A percentile compares a stretch with the other conserved stretches of the same genome.
phyloP scores from a whole-genome alignment of 208 protist species.

The Trypanosoma mega region DNA sequence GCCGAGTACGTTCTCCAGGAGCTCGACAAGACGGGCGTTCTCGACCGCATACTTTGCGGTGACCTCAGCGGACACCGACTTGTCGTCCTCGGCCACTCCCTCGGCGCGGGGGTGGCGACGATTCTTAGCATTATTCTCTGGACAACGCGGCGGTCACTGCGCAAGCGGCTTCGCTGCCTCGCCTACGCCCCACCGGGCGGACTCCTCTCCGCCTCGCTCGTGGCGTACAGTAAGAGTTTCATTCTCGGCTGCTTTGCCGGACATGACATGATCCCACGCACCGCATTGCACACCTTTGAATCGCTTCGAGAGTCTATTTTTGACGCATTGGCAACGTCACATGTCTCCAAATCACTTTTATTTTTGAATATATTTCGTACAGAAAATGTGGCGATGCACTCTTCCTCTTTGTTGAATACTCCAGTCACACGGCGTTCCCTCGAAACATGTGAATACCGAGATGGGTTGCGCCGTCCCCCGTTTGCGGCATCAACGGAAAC shows the following conservation, averaged over 20 bases:
- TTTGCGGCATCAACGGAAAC: conserved; percentile 21
- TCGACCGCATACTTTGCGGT: conserved; percentile 44
- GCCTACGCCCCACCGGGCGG: conserved; percentile 84
- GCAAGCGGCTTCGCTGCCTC: conserved; percentile 59
- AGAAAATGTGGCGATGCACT: conserved; percentile 18
- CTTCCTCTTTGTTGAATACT: conserved; percentile 28
- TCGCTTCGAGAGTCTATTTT: conserved; percentile 72
- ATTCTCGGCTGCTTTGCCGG: conserved; percentile 65
- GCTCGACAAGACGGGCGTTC: conserved; percentile 57
- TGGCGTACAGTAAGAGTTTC: conserved; percentile 65
- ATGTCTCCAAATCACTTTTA: conserved; percentile 60
- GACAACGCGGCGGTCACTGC: conserved; percentile 41
- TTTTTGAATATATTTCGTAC: conserved; percentile 53
- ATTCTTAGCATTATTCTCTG: conserved; percentile 70
- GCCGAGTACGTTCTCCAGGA: conserved; percentile 58
- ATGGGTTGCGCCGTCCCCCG: conserved; percentile 27
- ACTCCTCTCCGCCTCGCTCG: conserved; percentile 60
- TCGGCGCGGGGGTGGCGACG: conserved; percentile 77
- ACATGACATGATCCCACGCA: conserved; percentile 80
- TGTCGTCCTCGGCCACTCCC: conserved; percentile 83
- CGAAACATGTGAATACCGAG: conserved; percentile 42
- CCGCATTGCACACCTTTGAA: conserved; percentile 80
- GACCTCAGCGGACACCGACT: conserved; percentile 39
- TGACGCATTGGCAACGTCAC: conserved; percentile 55
- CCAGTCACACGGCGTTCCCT: too few species aligned